These are phyloP conservation scores for Pythium dissotocum DNA, from an alignment of 352 stramenopile genomes.

Conservation along the genomic window DNA sequence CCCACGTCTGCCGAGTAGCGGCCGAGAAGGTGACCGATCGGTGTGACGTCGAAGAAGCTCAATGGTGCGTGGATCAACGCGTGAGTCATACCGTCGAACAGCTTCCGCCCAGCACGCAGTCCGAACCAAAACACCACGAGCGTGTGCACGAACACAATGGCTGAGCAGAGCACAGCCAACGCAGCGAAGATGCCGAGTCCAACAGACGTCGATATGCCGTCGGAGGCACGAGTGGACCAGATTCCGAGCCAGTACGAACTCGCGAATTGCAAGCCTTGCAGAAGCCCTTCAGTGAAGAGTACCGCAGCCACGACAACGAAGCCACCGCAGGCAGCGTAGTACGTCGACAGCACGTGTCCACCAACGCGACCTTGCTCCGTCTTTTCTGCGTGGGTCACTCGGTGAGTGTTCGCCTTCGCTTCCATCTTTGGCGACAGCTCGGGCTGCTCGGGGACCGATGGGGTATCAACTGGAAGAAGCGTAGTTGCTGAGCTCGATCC, in stretches of 20 bases:
- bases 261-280: slow-evolving; percentile 74
- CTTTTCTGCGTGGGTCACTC: neutral
- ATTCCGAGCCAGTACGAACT: slow-evolving; percentile 91
- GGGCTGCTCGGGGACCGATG: neutral
- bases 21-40: slow-evolving; percentile 84
- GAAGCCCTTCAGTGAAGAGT: slow-evolving; percentile 59
- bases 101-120: slow-evolving; percentile 22
- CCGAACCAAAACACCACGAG: slow-evolving; percentile 11
- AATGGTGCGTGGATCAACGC: slow-evolving; percentile 84
- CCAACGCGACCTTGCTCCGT: neutral
- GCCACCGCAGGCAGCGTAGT: slow-evolving; percentile 44
- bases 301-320: slow-evolving; percentile 37
- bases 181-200: neutral
- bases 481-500: neutral
- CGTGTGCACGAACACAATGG: slow-evolving; percentile 19
- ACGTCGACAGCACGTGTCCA: neutral
- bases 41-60: slow-evolving; percentile 91
- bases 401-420: neutral
- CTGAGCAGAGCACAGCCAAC: neutral
- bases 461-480: neutral
- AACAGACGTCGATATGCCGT: neutral
- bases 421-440: neutral
- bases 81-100: slow-evolving; percentile 87
- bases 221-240: slow-evolving; percentile 51
- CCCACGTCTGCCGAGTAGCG: slow-evolving; percentile 87